Percentiles rank a stretch among this genome's conserved stretches.
phyloP scores from a whole-genome alignment of 164 flowering plant genomes.

The grape (Vitis vinifera) region ASM3070453v1 NC_081809.1:17388501-17389000 shows the following conservation, averaged over 20 bases:
- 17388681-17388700: not conserved
- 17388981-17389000: not conserved
- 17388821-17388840: constrained; percentile 57
- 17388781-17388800: constrained; percentile 31
- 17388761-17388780: constrained; percentile 52
- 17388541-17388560: too few relatives aligned
- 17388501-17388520: too few relatives aligned
- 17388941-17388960: not conserved
- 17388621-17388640: too few relatives aligned
- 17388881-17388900: constrained; percentile 3
- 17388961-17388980: not conserved
- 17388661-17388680: not conserved
- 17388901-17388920: not conserved
- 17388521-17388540: too few relatives aligned
- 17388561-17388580: too few relatives aligned
- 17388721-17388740: constrained; percentile 46
- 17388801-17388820: constrained; percentile 52
- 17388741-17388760: constrained; percentile 26
- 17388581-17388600: too few relatives aligned
- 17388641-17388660: not conserved
- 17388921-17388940: not conserved
- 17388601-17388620: too few relatives aligned
- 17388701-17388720: constrained; percentile 18
- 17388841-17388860: constrained; percentile 41
- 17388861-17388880: constrained; percentile 51